Evolutionary conservation across 2,329 filamentous ascomycete species (phyloP).

Genomic region (Diplodia corticola): DNA sequence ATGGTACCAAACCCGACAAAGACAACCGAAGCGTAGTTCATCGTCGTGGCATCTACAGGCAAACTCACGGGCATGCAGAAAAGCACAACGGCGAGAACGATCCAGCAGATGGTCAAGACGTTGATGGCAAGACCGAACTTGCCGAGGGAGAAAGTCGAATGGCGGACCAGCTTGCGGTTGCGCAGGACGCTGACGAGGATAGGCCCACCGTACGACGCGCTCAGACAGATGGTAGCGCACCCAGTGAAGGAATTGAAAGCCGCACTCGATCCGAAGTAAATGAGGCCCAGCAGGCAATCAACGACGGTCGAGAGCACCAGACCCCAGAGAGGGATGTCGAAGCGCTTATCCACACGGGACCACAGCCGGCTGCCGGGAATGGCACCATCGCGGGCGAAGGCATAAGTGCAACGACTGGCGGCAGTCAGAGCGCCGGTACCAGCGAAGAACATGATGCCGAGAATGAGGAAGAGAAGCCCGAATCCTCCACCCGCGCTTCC

Average conservation of each 20-base stretch:
- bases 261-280: slow-evolving; percentile 75
- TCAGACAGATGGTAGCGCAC: slow-evolving; percentile 76
- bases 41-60: slow-evolving; percentile 40
- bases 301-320: slow-evolving; percentile 67
- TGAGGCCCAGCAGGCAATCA: slow-evolving; percentile 70
- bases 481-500: slow-evolving; percentile 73
- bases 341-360: slow-evolving; percentile 62
- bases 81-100: slow-evolving; percentile 66
- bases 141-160: slow-evolving; percentile 69
- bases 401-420: slow-evolving; percentile 72
- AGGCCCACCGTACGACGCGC: slow-evolving; percentile 72
- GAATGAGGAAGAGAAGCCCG: slow-evolving; percentile 71
- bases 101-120: slow-evolving; percentile 67
- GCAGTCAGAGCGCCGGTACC: slow-evolving; percentile 74
- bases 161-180: slow-evolving; percentile 63
- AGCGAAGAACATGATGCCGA: slow-evolving; percentile 76
- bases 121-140: slow-evolving; percentile 70
- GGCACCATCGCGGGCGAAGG: slow-evolving; percentile 73
- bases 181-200: slow-evolving; percentile 71
- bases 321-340: slow-evolving; percentile 71
- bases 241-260: slow-evolving; percentile 81
- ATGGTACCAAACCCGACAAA: slow-evolving; percentile 43
- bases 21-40: slow-evolving; percentile 49
- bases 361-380: slow-evolving; percentile 69
- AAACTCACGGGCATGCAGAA: slow-evolving; percentile 69